These are phyloP conservation scores for Trametes maxima DNA, from an alignment of 768 basidiomycete genomes.

Conservation along the genomic window DNA sequence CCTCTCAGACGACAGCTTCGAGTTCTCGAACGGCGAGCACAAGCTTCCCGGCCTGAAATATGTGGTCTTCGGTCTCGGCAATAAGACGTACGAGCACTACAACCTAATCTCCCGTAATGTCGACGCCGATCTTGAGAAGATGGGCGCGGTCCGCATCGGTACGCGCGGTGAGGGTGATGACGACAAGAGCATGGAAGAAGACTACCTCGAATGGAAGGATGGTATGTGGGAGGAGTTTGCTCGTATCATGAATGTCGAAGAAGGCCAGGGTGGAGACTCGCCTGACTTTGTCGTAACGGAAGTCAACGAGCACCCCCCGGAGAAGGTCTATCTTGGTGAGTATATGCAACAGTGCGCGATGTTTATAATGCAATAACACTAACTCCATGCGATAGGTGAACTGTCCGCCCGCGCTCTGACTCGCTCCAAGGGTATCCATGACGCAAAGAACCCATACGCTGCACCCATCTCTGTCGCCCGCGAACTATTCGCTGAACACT, in stretches of 20 bases:
- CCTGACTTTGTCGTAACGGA: conserved; percentile 94
- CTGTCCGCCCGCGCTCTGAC: conserved; percentile 93
- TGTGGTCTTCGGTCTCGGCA: conserved; percentile 92
- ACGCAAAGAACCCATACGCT: conserved; percentile 95
- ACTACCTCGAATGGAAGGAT: conserved; percentile 99
- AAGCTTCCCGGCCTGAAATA: conserved; percentile 86
- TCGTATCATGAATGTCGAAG: conserved; percentile 83
- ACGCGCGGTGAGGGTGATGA: conserved; percentile 96
- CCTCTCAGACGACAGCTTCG: conserved; percentile 82
- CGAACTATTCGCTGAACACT: conserved; percentile 79
- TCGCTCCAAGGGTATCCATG: conserved; percentile 93
- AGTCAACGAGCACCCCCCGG: conserved; percentile 67
- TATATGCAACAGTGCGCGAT: neutral
- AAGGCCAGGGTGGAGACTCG: conserved; percentile 93
- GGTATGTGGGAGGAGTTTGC: conserved; percentile 93
- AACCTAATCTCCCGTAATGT: conserved; percentile 85
- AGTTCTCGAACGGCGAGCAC: conserved; percentile 80
- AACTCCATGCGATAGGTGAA: conserved; percentile 64
- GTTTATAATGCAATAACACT: conserved; percentile 12
- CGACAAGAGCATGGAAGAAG: conserved; percentile 99
- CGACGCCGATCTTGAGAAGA: conserved; percentile 69
- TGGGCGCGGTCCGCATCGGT: conserved; percentile 86
- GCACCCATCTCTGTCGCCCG: conserved; percentile 76
- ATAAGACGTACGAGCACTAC: conserved; percentile 95
- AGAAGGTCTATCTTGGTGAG: conserved; percentile 93